phyloP scores from a whole-genome alignment of 768 basidiomycete species.

The Mycena rosella region DNA sequence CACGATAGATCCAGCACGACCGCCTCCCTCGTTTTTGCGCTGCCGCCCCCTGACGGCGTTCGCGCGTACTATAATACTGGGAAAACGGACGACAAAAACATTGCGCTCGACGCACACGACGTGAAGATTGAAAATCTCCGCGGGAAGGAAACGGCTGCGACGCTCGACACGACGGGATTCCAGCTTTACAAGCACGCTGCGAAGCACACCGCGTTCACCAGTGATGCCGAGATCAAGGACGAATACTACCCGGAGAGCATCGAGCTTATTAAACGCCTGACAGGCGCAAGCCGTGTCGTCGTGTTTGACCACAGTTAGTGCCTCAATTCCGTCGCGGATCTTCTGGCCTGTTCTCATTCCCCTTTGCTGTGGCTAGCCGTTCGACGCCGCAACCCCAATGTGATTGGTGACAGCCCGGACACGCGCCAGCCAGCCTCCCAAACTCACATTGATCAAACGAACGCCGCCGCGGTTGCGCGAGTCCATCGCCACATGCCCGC shows the following conservation, averaged over 20 bases:
- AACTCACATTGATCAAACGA: constrained; percentile 68
- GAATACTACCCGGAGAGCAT: constrained; percentile 72
- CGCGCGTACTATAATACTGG: too few species aligned
- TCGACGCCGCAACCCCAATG: constrained; percentile 56
- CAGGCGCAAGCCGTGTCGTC: constrained; percentile 71
- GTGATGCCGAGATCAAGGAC: too few species aligned
- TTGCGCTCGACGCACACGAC: too few species aligned
- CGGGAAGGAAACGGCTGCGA: too few species aligned
- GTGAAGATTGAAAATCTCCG: too few species aligned
- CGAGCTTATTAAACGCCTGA: constrained; percentile 69
- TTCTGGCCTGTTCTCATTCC: not conserved
- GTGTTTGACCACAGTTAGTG: constrained; percentile 74
- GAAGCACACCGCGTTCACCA: too few species aligned
- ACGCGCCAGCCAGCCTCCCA: constrained; percentile 61
- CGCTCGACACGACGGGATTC: constrained; percentile 18
- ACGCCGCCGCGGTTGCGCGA: constrained; percentile 55
- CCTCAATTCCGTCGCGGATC: not conserved
- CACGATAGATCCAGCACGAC: too few species aligned
- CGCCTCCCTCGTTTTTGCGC: too few species aligned
- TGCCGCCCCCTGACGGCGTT: too few species aligned
- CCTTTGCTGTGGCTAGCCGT: constrained; percentile 52
- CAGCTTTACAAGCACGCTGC: constrained; percentile 37
- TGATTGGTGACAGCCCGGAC: constrained; percentile 49
- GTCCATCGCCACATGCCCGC: constrained; percentile 65
- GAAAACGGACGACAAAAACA: too few species aligned